Base-by-base conservation (phyloP, 345 rosid species). In the Gossypium longicalyx region DNA sequence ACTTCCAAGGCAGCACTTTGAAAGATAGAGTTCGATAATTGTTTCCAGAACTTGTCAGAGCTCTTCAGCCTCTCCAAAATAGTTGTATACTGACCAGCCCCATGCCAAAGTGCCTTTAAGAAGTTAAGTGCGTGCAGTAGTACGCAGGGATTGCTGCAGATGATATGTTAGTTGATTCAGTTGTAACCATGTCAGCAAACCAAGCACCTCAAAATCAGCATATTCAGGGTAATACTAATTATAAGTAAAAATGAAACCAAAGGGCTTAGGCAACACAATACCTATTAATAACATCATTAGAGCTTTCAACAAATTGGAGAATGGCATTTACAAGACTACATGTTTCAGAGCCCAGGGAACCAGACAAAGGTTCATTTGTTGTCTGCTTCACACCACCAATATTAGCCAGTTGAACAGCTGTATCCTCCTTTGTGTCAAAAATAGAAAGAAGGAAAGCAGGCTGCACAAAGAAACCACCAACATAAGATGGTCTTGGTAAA, bases 61-160 rank as follows among this genome's bases (percentile, higher is more conserved):
- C 71, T 81, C 80, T 86, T 90, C 44, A 95, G 74, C 64, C 72
- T 64, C 52, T 89, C 91, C 85, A 91, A 70, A 68, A 90, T 75
- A 74, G 78, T 62, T 1, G 76, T 78, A 76, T 89, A 93, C 20
- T 84, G 93, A 72, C 80, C 90, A 81, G 94, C 98, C 76, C 94
- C 97, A 83, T 91, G 93, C 98, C 99, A 95, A 82, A 90, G 81
- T 60, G 94, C 83, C 89, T 90, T 95, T 52, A 95, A 84, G 83
- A 95, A 85, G 79, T 85, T 81, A 72, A 93, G 86, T 63, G 88
- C 74, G 80, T 77, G 71, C 76, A 91, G 85, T 80, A 91, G 81
- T 64, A 83, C 53, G 53, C 79, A 62, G 9, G 96, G 86, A 76
- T 87, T 83, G 79, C 99, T 95, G 94, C 65, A 84, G 78, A 53